A percentile compares a stretch with the other conserved stretches of the same genome.
Conservation (phyloP, 2,329 filamentous ascomycete species). For the Fusarium drepaniforme region DNA sequence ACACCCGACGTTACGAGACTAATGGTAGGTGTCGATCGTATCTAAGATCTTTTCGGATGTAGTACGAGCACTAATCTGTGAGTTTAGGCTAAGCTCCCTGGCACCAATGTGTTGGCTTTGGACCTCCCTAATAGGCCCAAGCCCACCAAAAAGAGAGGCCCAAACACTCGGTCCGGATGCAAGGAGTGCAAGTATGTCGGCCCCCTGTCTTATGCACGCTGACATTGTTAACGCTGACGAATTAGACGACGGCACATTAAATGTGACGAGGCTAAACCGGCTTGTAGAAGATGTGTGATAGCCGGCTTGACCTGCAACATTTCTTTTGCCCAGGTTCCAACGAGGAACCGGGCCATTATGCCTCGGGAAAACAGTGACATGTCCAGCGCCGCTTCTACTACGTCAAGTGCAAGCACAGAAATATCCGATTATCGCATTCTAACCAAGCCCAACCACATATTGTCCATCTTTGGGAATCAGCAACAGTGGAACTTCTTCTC, state of each 20-base stretch:
- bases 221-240: not conserved
- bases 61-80: not conserved
- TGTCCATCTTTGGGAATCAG: slow-evolving; percentile 35
- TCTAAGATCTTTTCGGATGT: not conserved
- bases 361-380: not conserved
- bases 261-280: slow-evolving; percentile 39
- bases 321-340: slow-evolving; percentile 11
- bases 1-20: not conserved
- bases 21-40: not conserved
- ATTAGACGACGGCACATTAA: slow-evolving; percentile 41
- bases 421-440: slow-evolving; percentile 29
- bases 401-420: not conserved
- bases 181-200: slow-evolving; percentile 39
- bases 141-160: slow-evolving; percentile 27
- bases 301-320: slow-evolving; percentile 28
- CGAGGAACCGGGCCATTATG: not conserved
- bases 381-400: not conserved
- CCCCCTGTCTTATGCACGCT: not conserved
- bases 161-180: slow-evolving; percentile 38
- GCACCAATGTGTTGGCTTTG: slow-evolving; percentile 23
- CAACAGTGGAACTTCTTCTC: slow-evolving; percentile 40
- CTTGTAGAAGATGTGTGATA: slow-evolving; percentile 29
- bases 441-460: slow-evolving; percentile 21
- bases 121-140: slow-evolving; percentile 15
- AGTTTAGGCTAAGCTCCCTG: slow-evolving; percentile 23